phyloP scores from a whole-genome alignment of 257 asterid species.

The Przewalskia tangutica region DNA sequence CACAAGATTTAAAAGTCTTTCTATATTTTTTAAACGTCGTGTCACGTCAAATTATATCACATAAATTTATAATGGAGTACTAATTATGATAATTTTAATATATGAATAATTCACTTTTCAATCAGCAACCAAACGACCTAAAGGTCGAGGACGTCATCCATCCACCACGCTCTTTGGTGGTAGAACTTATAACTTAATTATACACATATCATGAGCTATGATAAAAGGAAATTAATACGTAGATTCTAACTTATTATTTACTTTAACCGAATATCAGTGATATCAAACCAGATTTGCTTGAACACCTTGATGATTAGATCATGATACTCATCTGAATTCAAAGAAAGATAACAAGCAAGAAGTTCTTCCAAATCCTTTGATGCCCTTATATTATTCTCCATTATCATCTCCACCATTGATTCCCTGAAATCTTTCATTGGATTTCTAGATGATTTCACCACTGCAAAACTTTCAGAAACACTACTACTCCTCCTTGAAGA shows the following conservation, averaged over 20 bases:
- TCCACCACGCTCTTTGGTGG: no score
- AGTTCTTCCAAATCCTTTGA: conserved; percentile 16
- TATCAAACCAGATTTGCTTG: conserved; percentile 13
- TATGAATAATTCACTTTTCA: no score
- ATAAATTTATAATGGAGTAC: no score
- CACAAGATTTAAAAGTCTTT: no score
- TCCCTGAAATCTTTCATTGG: conserved; percentile 14
- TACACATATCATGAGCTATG: neutral
- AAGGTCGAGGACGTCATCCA: no score
- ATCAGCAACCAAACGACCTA: no score
- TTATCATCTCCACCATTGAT: conserved; percentile 18
- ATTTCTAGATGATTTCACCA: conserved; percentile 8
- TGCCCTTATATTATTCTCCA: conserved; percentile 11
- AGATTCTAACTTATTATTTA: neutral
- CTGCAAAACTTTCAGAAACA: conserved; percentile 8
- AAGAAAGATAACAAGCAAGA: conserved; percentile 14
- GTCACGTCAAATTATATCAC: no score
- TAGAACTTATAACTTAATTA: neutral
- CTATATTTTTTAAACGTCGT: no score
- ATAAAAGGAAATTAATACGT: neutral
- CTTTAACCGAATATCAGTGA: neutral
- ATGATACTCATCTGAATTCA: conserved; percentile 12
- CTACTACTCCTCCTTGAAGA: neutral
- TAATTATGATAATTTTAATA: no score
- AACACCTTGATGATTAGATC: conserved; percentile 12